Base-by-base conservation (phyloP, 306 rosid genomes). In the Phaseolus lunatus region DNA sequence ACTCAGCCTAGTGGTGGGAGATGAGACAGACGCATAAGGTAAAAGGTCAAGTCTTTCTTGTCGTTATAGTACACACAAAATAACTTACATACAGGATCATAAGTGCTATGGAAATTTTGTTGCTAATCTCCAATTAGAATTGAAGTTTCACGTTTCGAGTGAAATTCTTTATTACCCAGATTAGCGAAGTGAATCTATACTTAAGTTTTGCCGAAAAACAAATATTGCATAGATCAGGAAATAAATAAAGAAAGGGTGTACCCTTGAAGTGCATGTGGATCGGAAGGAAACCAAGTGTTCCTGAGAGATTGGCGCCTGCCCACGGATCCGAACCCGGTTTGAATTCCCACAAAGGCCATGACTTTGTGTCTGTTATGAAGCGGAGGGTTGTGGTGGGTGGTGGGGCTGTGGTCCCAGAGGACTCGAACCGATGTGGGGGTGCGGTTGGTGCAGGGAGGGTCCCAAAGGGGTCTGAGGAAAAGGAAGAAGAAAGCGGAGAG, bases 211-310 rank as follows among this genome's bases (percentile, higher is more conserved):
- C 12, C 15, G 4, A 12, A 43, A 43, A 43, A 43, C 5, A 12
- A 9, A 43, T 12, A 43, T 43, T 11, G 15, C 14, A 43, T 11
- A 19, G 53, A 72, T 9, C 2, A 64, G 2, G 0, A 63, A 5
- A 37, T 1, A 57, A 49, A 7, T 5, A 45, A 58, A 24, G 9
- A 39, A 44, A 43, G 50, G 1, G 0, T 8, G 52, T 86, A 91
- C 98, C 98, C 82, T 79, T 85, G 89, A 14, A 93, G 93, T 7
- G 84, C 88, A 77, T 83, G 83, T 9, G 86, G 86, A 85, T 93
- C 93, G 16, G 98, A 84, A 56, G 97, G 98, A 81, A 91, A 84
- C 98, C 98, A 93, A 78, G 98, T 93, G 79, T 82, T 86, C 83
- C 97, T 89, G 84, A 93, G 73, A 1, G 98, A 76, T 9, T 37